A percentile compares a stretch with the other conserved stretches of the same genome.
phyloP scores from a whole-genome alignment of 164 flowering plant genomes.

The Buxus sempervirens region DNA sequence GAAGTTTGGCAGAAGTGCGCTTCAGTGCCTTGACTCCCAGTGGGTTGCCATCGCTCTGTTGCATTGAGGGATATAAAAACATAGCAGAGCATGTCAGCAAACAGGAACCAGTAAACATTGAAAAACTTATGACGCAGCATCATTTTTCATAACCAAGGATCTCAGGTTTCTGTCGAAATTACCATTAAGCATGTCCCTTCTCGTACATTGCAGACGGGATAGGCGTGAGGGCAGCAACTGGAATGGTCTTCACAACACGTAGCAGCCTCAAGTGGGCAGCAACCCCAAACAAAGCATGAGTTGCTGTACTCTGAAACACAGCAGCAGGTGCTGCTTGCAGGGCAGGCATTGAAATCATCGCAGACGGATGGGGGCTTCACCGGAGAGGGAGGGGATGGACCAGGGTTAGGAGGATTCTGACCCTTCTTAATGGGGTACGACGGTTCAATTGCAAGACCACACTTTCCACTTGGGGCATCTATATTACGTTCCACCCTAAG shows the following conservation, averaged over 20 bases:
- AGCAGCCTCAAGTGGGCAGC: slow-evolving; percentile 82
- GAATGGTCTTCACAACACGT: slow-evolving; percentile 70
- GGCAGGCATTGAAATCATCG: slow-evolving; percentile 54
- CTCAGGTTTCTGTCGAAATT: not conserved
- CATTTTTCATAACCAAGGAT: too few relatives aligned
- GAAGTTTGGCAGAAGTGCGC: slow-evolving; percentile 61
- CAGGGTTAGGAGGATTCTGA: slow-evolving; percentile 77
- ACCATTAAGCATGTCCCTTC: slow-evolving; percentile 63
- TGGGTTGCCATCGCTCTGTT: slow-evolving; percentile 68
- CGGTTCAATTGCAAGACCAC: slow-evolving; percentile 71
- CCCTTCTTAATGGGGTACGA: slow-evolving; percentile 61
- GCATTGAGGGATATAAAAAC: too few relatives aligned
- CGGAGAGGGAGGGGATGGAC: slow-evolving; percentile 86
- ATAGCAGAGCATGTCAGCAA: slow-evolving; percentile 4
- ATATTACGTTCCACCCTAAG: slow-evolving; percentile 59
- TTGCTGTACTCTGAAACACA: slow-evolving; percentile 49
- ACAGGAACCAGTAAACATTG: too few relatives aligned
- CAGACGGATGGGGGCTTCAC: slow-evolving; percentile 50
- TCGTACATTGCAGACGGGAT: slow-evolving; percentile 57
- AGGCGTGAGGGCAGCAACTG: slow-evolving; percentile 84
- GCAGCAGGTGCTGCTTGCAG: slow-evolving; percentile 72
- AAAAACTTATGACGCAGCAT: too few relatives aligned
- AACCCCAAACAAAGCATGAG: slow-evolving; percentile 78
- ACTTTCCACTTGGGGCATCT: slow-evolving; percentile 38
- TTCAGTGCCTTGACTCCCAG: slow-evolving; percentile 63